phyloP scores from a whole-genome alignment of 805 yeast genomes.

The Hyphopichia homilentoma region DNA sequence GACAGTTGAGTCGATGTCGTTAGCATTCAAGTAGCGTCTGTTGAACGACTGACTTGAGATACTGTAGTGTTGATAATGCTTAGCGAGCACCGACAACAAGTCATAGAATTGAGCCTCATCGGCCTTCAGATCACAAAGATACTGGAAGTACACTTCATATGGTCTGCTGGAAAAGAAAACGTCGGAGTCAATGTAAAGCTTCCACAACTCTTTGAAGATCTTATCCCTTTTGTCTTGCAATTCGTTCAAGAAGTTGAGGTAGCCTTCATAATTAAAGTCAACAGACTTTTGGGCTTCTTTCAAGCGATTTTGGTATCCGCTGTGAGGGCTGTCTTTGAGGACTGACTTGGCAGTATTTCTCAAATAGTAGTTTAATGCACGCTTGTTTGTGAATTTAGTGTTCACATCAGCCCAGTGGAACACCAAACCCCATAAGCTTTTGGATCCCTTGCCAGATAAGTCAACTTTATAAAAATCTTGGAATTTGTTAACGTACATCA shows the following conservation, averaged over 20 bases:
- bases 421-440: constrained; percentile 32
- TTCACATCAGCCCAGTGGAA: constrained; percentile 35
- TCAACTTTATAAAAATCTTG: constrained; percentile 26
- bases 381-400: constrained; percentile 25
- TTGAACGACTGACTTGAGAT: constrained; percentile 14
- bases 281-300: constrained; percentile 27
- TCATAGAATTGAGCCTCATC: constrained; percentile 14
- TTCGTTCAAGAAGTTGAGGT: constrained; percentile 20
- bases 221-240: constrained; percentile 22
- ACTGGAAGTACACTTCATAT: constrained; percentile 20
- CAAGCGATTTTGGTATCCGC: too few relatives aligned
- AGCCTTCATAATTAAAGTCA: constrained; percentile 38
- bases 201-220: constrained; percentile 31
- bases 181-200: constrained; percentile 22
- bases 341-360: constrained; percentile 10
- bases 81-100: constrained; percentile 14
- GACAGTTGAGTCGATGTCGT: constrained; percentile 10
- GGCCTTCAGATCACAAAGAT: constrained; percentile 19
- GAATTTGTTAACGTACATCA: constrained; percentile 33
- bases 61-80: constrained; percentile 10
- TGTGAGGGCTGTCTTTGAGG: constrained; percentile 1
- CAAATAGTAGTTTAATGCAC: constrained; percentile 25
- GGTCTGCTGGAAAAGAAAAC: constrained; percentile 20
- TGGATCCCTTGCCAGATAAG: constrained; percentile 12
- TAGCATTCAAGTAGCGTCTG: constrained; percentile 6